A percentile compares a stretch with the other conserved stretches of the same genome.
These are phyloP conservation scores for Fusarium tricinctum DNA, from an alignment of 2,329 filamentous ascomycete species.

Conservation along the genomic window DNA sequence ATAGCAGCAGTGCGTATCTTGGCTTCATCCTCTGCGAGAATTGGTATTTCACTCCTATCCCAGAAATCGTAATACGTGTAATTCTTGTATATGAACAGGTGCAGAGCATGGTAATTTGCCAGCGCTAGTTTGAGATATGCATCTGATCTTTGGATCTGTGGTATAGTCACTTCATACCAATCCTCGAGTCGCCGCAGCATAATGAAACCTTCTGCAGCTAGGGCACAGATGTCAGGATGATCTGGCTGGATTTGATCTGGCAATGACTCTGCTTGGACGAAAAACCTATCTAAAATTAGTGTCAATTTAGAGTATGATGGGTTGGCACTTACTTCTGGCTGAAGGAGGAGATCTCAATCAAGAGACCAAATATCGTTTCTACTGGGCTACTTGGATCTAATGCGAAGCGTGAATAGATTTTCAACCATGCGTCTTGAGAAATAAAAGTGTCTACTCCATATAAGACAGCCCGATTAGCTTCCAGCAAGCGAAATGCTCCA, in stretches of 20 bases:
- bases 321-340: constrained; percentile 28
- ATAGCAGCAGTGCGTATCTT: constrained; percentile 12
- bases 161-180: neutral
- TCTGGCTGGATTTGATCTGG: neutral
- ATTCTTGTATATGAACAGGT: constrained; percentile 45
- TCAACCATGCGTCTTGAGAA: constrained; percentile 14
- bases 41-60: constrained; percentile 22
- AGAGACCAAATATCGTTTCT: constrained; percentile 13
- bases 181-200: constrained; percentile 17
- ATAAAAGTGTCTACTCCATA: constrained; percentile 47
- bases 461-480: constrained; percentile 46
- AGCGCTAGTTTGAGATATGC: constrained; percentile 21
- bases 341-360: constrained; percentile 39
- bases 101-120: constrained; percentile 32
- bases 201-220: constrained; percentile 26
- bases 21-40: constrained; percentile 4
- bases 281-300: constrained; percentile 29
- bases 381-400: neutral
- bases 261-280: constrained; percentile 33
- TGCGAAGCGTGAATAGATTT: accelerated
- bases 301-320: accelerated
- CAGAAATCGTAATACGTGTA: constrained; percentile 46
- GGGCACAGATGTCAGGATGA: constrained; percentile 2
- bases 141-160: neutral
- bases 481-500: constrained; percentile 40